These are phyloP conservation scores for Suhomyces guaymorum DNA, from an alignment of 1,139 yeast genomes.

Conservation along the genomic window DNA sequence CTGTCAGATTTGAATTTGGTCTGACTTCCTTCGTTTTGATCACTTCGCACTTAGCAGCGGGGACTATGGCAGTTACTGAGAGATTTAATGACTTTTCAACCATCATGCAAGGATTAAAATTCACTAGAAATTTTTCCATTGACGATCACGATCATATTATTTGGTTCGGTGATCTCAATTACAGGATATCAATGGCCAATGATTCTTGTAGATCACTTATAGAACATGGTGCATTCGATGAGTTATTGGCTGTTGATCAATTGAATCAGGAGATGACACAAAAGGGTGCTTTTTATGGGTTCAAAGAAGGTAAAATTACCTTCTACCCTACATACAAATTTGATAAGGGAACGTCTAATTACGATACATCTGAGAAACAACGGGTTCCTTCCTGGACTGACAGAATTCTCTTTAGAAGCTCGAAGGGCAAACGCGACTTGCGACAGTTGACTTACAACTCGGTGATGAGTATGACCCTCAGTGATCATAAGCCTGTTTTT, in stretches of 20 bases:
- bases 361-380: constrained; percentile 89
- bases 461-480: constrained; percentile 55
- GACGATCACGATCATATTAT: constrained; percentile 82
- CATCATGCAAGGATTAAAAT: constrained; percentile 72
- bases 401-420: constrained; percentile 59
- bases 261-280: constrained; percentile 70
- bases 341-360: constrained; percentile 80
- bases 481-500: constrained; percentile 92
- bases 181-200: constrained; percentile 73
- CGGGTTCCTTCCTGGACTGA: constrained; percentile 98
- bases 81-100: constrained; percentile 86
- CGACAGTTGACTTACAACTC: constrained; percentile 61
- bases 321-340: constrained; percentile 93
- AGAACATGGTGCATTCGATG: constrained; percentile 44
- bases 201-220: constrained; percentile 70
- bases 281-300: constrained; percentile 83
- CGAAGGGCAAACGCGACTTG: constrained; percentile 42
- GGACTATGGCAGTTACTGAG: constrained; percentile 78
- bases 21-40: constrained; percentile 78
- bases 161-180: constrained; percentile 97
- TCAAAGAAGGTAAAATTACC: constrained; percentile 66
- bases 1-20: constrained; percentile 75
- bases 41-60: constrained; percentile 96
- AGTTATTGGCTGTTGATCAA: constrained; percentile 75
- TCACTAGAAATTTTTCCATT: constrained; percentile 68